Percentiles rank a stretch among this genome's conserved stretches.
Evolutionary conservation across 148 eudicot genomes (phyloP).

Genomic region (Salicornia ramosissima): DNA sequence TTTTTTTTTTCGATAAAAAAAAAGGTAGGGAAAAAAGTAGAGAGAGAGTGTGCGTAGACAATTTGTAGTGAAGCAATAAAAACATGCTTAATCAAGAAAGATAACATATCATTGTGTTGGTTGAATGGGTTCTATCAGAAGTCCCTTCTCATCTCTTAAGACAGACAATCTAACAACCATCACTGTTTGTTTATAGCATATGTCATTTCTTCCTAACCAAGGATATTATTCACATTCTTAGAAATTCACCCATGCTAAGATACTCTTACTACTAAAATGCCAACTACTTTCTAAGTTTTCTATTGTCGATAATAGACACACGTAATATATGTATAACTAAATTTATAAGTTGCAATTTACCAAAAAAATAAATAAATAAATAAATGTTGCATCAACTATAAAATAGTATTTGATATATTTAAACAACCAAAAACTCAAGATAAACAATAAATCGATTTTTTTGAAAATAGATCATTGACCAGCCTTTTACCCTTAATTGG

Average conservation of each 20-base stretch:
- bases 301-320: not conserved
- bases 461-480: too few relatives aligned
- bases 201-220: conserved; percentile 4
- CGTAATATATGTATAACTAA: too few relatives aligned
- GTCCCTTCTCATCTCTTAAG: not conserved
- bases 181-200: not conserved
- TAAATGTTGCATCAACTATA: too few relatives aligned
- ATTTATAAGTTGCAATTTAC: too few relatives aligned
- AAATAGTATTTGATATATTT: too few relatives aligned
- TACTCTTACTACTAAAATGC: too few relatives aligned
- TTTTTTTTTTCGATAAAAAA: too few relatives aligned
- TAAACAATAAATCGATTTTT: too few relatives aligned
- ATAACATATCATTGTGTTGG: conserved; percentile 22
- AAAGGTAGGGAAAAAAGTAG: too few relatives aligned
- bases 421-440: too few relatives aligned
- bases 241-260: not conserved
- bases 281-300: not conserved
- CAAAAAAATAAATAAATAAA: too few relatives aligned
- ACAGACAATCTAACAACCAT: conserved; percentile 12
- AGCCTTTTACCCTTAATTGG: too few relatives aligned
- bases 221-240: not conserved
- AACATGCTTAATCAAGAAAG: conserved; percentile 16
- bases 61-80: conserved; percentile 5
- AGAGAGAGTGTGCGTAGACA: conserved; percentile 3
- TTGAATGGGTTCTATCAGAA: conserved; percentile 17